Evolutionary conservation across 2,329 filamentous ascomycete genomes (phyloP).

Genomic region (Sarocladium brachiariae): DNA sequence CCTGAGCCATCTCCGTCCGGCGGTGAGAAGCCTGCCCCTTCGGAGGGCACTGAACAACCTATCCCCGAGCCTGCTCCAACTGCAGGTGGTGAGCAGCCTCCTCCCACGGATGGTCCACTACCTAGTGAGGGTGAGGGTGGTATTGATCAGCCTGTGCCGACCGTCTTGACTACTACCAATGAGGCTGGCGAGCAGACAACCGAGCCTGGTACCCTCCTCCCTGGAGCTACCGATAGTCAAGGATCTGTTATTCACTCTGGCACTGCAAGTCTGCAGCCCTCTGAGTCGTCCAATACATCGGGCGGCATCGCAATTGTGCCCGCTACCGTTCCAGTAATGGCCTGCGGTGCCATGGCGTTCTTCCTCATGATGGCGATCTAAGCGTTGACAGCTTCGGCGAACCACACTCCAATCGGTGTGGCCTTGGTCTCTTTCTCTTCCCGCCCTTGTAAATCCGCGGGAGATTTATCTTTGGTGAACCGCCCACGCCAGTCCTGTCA

Average conservation of each 20-base stretch:
- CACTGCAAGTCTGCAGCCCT: background rate
- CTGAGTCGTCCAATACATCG: background rate
- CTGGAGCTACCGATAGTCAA: background rate
- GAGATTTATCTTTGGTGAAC: too few species aligned
- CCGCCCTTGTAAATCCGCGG: too few species aligned
- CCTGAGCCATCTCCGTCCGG: background rate
- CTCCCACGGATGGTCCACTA: background rate
- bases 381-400: too few species aligned
- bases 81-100: slow-evolving; percentile 10
- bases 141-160: slow-evolving; percentile 8
- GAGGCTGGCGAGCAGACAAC: slow-evolving; percentile 14
- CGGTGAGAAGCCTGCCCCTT: slow-evolving; percentile 8
- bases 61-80: slow-evolving; percentile 1
- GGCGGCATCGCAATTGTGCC: background rate
- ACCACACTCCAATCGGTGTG: too few species aligned
- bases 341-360: background rate
- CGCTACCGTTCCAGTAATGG: background rate
- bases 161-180: background rate
- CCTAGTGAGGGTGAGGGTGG: slow-evolving; percentile 9
- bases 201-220: slow-evolving; percentile 11
- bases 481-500: too few species aligned
- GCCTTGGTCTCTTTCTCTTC: too few species aligned
- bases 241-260: background rate
- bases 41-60: too few species aligned
- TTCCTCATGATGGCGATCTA: slow-evolving; percentile 1